Evolutionary conservation across 768 basidiomycete genomes (phyloP), one percentile per base, ranked within the genome.

Genomic region (Hypholoma fasciculare): DNA sequence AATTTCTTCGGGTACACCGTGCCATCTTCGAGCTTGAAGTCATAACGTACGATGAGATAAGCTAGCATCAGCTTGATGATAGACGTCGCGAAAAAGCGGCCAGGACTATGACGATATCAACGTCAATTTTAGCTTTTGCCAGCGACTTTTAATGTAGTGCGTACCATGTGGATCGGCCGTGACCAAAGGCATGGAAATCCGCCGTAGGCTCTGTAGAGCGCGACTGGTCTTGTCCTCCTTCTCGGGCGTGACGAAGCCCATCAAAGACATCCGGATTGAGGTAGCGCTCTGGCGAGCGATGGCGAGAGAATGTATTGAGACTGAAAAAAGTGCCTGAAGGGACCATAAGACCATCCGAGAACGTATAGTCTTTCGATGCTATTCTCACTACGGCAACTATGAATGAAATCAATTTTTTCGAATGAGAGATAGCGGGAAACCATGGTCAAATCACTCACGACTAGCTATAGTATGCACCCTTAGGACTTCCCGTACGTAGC

Each of bases 401-500:
- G n/a, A n/a, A n/a, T n/a, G n/a, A n/a, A n/a, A n/a, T n/a, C n/a
- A n/a, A n/a, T n/a, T n/a, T n/a, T n/a, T n/a, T n/a, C n/a, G n/a
- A n/a, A n/a, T n/a, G n/a, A n/a, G n/a, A n/a, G n/a, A n/a, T n/a
- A n/a, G n/a, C n/a, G n/a, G n/a, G n/a, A n/a, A n/a, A n/a, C n/a
- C n/a, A n/a, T n/a, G n/a, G n/a, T n/a, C n/a, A n/a, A n/a, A n/a
- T n/a, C n/a, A 52, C 49, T 57, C 57, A 39, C 56, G 42, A 42
- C 53, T 51, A 26, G 49, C 46, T 2, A 54, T 39, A 27, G 42
- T n/a, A 14, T 52, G 52, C 20, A 64, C 26, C 7, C 68, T 46
- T 37, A 54, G 58, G 3, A 74, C 73, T 57, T 81, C 80, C 54
- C 75, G 74, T 30, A 81, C 56, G 62, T 81, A 79, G 56, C 80